phyloP scores from a whole-genome alignment of 192 early-diverging fungal genomes.

The Gryganskiella cystojenkinii region DNA sequence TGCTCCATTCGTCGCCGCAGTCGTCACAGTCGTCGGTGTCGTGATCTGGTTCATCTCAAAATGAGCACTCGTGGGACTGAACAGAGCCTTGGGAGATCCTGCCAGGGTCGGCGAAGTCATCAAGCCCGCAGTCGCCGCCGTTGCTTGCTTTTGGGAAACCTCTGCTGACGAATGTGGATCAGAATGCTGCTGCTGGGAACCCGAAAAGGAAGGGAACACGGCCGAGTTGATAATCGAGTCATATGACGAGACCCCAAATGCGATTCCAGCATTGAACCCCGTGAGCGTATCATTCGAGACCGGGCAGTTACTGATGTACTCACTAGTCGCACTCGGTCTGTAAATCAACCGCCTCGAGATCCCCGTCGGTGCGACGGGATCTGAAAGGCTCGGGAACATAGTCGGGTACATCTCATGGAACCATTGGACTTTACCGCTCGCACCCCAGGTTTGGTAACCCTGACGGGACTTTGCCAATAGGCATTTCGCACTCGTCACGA shows the following conservation, averaged over 20 bases:
- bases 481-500: constrained; percentile 27
- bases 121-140: not conserved
- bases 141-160: too few species aligned
- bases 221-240: not conserved
- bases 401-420: constrained; percentile 29
- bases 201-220: too few species aligned
- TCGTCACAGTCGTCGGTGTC: too few species aligned
- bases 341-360: constrained; percentile 22
- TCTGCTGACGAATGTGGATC: too few species aligned
- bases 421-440: constrained; percentile 42
- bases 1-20: too few species aligned
- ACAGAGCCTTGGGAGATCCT: too few species aligned
- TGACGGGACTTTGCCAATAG: constrained; percentile 26
- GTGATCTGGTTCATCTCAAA: too few species aligned
- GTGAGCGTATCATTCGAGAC: too few species aligned
- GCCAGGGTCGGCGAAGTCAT: not conserved
- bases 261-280: not conserved
- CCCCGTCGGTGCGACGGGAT: constrained; percentile 6
- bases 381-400: constrained; percentile 12
- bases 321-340: constrained; percentile 8
- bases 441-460: constrained; percentile 43
- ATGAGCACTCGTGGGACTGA: constrained; percentile 6
- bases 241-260: not conserved
- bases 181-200: too few species aligned
- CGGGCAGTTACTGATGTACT: not conserved